These are phyloP conservation scores for Boletus smithii DNA, from an alignment of 1,284 basidiomycete species.

Conservation along the genomic window DNA sequence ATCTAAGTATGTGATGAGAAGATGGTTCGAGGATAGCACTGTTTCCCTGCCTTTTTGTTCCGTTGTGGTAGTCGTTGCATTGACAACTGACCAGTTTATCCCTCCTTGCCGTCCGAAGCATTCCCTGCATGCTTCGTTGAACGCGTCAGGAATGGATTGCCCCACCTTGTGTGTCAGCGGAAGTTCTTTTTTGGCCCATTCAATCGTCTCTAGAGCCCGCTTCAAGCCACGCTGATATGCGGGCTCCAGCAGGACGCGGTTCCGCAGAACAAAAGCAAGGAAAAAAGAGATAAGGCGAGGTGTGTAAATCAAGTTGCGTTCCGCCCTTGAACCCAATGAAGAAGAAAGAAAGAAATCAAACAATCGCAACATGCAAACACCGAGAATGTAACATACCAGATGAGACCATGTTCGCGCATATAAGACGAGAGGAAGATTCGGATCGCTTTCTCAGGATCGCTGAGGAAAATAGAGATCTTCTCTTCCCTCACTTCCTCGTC, in stretches of 20 bases:
- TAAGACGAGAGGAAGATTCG: conserved; percentile 64
- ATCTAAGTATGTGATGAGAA: conserved; percentile 16
- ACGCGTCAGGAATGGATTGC: conserved; percentile 51
- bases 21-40: not conserved
- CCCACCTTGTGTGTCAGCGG: conserved; percentile 53
- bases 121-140: conserved; percentile 45
- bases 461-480: conserved; percentile 50
- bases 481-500: conserved; percentile 41
- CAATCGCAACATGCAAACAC: not conserved
- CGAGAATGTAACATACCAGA: conserved; percentile 44
- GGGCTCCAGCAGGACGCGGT: conserved; percentile 46
- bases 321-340: conserved; percentile 39
- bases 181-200: conserved; percentile 54
- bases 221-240: conserved; percentile 43
- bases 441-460: conserved; percentile 50
- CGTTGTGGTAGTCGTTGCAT: not conserved
- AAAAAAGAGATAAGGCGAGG: conserved; percentile 63
- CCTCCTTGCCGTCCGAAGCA: conserved; percentile 46
- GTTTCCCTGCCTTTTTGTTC: conserved; percentile 12
- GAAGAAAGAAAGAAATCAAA: conserved; percentile 1
- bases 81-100: conserved; percentile 27
- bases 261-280: conserved; percentile 57
- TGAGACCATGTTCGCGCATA: conserved; percentile 58
- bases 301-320: conserved; percentile 42
- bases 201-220: conserved; percentile 46